Base-by-base conservation (phyloP, 1,139 yeast genomes). In the Oligophagozyma castellii region DNA sequence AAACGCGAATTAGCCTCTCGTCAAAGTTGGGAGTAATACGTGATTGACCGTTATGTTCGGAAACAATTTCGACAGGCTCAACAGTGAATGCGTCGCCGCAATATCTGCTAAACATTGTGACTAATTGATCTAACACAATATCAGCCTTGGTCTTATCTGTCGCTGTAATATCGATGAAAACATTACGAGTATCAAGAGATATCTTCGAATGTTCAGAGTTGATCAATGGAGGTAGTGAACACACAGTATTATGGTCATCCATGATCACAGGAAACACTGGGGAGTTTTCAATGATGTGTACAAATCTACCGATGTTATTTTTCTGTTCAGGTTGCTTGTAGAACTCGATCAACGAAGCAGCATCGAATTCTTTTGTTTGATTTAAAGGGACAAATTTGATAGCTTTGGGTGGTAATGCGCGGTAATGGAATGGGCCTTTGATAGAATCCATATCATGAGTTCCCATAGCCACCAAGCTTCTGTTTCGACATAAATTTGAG, bases 381-480 rank as follows among this genome's bases (percentile, higher is more conserved):
- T 86, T 86, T 51, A 92, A 69, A 28, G 98, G 98, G 26, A 64
- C 63, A 46, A 83, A 83, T 39, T 69, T 66, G 53, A 92, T 71
- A 28, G 80, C 86, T 18, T 18, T 10, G 7, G 8, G 7, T 43
- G 68, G 61, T 34, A 95, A 95, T 32, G 72, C 63, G 52, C 78
- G 83, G 62, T 83, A 92, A 32, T 86, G 73, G 62, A 84, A 81
- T 32, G 95, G 95, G 15, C 89, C 83, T 26, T 69, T 57, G 42
- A 89, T 62, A 29, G 79, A 71, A 54, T 81, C 94, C 38, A 78
- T 63, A 59, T 92, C 96, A 54, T 92, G 99, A 35, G 99, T 92
- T 46, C 99, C 99, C 65, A 86, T 84, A 34, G 98, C 96, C 31
- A 89, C 98, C 47, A 92, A 69, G 24, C 95, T 77, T 65, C 99